Evolutionary conservation across 2,329 filamentous ascomycete genomes (phyloP).

Genomic region (Monilinia aucupariae): DNA sequence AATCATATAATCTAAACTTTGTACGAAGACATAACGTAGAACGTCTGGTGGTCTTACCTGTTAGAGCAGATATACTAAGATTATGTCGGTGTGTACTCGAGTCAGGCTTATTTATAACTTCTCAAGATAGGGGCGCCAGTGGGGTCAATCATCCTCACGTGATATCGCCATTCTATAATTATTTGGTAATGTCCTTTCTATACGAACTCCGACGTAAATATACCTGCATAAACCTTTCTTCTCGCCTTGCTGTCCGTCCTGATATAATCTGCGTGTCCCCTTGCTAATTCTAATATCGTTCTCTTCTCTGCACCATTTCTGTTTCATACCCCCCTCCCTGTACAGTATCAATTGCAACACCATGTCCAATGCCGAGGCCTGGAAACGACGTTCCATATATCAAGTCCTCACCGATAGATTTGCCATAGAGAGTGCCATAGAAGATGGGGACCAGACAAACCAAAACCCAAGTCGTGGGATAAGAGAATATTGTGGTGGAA

Average conservation of each 20-base stretch:
- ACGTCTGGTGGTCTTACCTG: too few species aligned
- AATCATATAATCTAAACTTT: too few species aligned
- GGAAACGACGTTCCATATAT: conserved; percentile 38
- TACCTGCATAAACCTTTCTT: not conserved
- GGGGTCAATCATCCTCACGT: not conserved
- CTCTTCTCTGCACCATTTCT: not conserved
- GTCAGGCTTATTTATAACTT: too few species aligned
- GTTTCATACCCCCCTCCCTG: not conserved
- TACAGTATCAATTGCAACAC: conserved; percentile 2
- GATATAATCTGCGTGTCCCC: not conserved
- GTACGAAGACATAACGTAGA: too few species aligned
- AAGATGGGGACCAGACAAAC: conserved; percentile 20
- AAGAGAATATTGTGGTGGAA: conserved; percentile 42
- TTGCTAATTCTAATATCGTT: not conserved
- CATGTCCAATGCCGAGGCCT: conserved; percentile 21
- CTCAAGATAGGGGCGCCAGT: too few species aligned
- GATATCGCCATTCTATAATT: not conserved
- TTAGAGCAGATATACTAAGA: too few species aligned
- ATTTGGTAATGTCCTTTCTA: not conserved
- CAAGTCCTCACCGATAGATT: conserved; percentile 41
- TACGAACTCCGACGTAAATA: not conserved
- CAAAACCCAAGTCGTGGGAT: not conserved
- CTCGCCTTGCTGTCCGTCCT: not conserved
- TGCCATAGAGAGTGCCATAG: conserved; percentile 34
- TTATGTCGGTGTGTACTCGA: too few species aligned